Evolutionary conservation across 768 basidiomycete genomes (phyloP), one percentile per base, ranked within the genome.

Genomic region (Phaffia tasmanica): DNA sequence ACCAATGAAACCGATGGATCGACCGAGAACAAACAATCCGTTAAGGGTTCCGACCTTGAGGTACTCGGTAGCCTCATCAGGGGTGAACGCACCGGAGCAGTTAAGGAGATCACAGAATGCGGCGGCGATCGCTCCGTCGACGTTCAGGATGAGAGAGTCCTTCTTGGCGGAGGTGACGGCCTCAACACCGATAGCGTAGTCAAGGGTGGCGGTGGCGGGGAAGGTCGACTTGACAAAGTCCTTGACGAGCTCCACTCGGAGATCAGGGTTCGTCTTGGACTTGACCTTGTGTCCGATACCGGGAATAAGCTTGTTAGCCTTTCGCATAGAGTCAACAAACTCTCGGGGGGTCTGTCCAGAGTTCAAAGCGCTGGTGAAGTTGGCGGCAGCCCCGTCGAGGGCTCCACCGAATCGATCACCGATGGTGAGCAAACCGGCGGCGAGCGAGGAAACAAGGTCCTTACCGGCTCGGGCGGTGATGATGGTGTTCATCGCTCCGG

Each of bases 271-370:
- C 79, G 89, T 92, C 71, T 91, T 88, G 71, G 87, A 90, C 85
- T 99, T 99, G 82, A 99, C 95, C 84, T 98, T 98, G 85, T 99
- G 94, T 56, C 94, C 94, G 71, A 99, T 99, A 81, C 94, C 94
- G 71, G 86, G 87, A 81, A 97, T 94, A 70, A 95, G 85, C 79
- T 91, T 91, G 82, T 94, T 95, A 32, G 85, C 85, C 80, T 92
- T 92, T 74, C 92, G 83, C 73, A 86, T 86, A 72, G 85, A 83
- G 78, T 94, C 94, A 72, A 99, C 94, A 72, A 99, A 98, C 77
- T 99, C 93, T 73, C 94, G 84, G n/a, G 94, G 93, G 7, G 91
- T 97, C 72, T 93, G 81, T 64, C 92, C 94, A 25, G 86, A 86
- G 74, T 92, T 89, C 48, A 87, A 83, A 53, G 92, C 94, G 69